Base-by-base conservation (phyloP, 441 rosid genomes). In the Mallotus repandus region DNA sequence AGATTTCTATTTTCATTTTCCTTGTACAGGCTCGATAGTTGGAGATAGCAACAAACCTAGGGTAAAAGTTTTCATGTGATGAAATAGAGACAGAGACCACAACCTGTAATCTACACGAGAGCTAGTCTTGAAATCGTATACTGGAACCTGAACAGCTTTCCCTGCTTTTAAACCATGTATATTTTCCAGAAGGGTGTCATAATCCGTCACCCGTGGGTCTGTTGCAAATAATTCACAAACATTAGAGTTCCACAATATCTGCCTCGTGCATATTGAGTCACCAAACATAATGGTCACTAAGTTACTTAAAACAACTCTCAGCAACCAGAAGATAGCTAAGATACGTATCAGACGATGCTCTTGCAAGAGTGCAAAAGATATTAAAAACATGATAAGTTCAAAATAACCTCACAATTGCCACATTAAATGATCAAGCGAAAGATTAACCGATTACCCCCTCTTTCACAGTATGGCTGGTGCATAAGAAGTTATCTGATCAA, bases 181-280 rank as follows among this genome's bases (percentile, higher is more conserved):
- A 81, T 92, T 92, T 45, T 85, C 89, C 64, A 96, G 96, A 83
- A 96, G 88, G 57, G 94, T 85, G 70, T 85, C 92, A 78, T 92
- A 93, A 81, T 96, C 99, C 13, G 98, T 94, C 96, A 96, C 77
- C 46, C 98, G 89, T 14, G 99, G 99, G 72, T 96, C 99, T 96
- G 96, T 78, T 84, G 68, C 80, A 80, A 78, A 81, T 77, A 63
- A 79, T 55, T 14, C 41, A 80, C 35, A 80, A 56, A 62, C 71
- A 78, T 76, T 56, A 82, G 74, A 81, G 67, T 29, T 55, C 81
- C 50, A 38, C 70, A 55, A 66, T 62, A 66, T 67, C 62, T 8
- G 54, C 54, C 69, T 75, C 77, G 46, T 71, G 35, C 71, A 25
- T 50, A 61, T 56, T 60, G 63, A 59, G 59, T 78, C 46, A 71